phyloP scores from a whole-genome alignment of 805 yeast genomes.

The Candida suzukii region DNA sequence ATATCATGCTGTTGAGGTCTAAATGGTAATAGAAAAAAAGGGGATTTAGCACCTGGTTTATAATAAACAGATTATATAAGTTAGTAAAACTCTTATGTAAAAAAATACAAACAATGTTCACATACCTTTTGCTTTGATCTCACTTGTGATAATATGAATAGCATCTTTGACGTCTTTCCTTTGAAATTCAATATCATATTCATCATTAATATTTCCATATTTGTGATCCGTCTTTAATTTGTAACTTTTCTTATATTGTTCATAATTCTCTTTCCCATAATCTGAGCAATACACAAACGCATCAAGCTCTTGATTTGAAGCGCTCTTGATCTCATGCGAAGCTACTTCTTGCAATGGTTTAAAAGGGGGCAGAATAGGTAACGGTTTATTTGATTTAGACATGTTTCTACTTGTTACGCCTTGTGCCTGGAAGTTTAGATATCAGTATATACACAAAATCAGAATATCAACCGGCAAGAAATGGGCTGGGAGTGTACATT shows the following conservation, averaged over 20 bases:
- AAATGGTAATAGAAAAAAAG: constrained; percentile 70
- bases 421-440: neutral
- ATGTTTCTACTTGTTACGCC: neutral
- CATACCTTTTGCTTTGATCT: constrained; percentile 57
- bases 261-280: constrained; percentile 14
- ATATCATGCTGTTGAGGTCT: constrained; percentile 61
- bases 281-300: constrained; percentile 26
- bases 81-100: too few species aligned
- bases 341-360: neutral
- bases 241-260: constrained; percentile 19
- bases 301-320: constrained; percentile 8
- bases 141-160: constrained; percentile 65
- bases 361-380: neutral
- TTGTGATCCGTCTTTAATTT: constrained; percentile 22
- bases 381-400: constrained; percentile 1
- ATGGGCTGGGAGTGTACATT: too few species aligned
- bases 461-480: neutral
- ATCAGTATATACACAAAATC: neutral
- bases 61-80: neutral
- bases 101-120: neutral
- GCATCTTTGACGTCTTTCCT: constrained; percentile 61
- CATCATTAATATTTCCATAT: constrained; percentile 14
- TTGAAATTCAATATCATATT: constrained; percentile 37
- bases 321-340: neutral
- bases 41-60: constrained; percentile 51